Conservation (phyloP, 2,329 filamentous ascomycete species). For the Talaromyces rugulosus region DNA sequence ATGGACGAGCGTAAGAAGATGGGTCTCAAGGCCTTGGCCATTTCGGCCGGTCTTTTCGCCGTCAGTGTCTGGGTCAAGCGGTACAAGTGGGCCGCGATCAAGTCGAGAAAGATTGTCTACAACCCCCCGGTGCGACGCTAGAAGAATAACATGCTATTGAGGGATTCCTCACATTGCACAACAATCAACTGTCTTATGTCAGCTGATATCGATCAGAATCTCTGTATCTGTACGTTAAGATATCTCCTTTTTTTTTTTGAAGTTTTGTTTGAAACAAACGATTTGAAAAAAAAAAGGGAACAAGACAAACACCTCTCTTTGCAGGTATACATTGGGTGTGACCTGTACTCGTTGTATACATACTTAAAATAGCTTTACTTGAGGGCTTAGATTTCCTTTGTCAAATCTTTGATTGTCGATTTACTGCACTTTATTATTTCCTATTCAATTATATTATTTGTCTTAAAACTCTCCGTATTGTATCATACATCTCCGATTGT, state of each 20-base stretch:
- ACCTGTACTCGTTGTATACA: slow-evolving; percentile 27
- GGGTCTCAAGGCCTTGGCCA: slow-evolving; percentile 91
- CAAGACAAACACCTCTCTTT: slow-evolving; percentile 31
- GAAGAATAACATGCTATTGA: slow-evolving; percentile 11
- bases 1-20: slow-evolving; percentile 99
- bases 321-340: slow-evolving; percentile 13
- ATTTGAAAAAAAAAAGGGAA: slow-evolving; percentile 18
- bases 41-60: slow-evolving; percentile 73
- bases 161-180: slow-evolving; percentile 10
- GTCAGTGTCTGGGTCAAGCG: slow-evolving; percentile 97
- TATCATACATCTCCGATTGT: slow-evolving; percentile 36
- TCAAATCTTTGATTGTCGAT: slow-evolving; percentile 4
- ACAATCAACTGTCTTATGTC: slow-evolving; percentile 30
- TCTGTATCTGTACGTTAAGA: slow-evolving; percentile 42
- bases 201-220: slow-evolving; percentile 36
- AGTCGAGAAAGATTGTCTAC: slow-evolving; percentile 91
- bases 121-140: slow-evolving; percentile 59
- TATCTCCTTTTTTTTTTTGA: slow-evolving; percentile 26
- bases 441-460: background rate
- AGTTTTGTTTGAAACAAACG: slow-evolving; percentile 29
- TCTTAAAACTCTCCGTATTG: background rate
- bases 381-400: slow-evolving; percentile 15
- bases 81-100: slow-evolving; percentile 98
- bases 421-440: background rate
- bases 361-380: slow-evolving; percentile 14